Evolutionary conservation across 345 rosid genomes (phyloP).

Genomic region (Eutrema japonicum): DNA sequence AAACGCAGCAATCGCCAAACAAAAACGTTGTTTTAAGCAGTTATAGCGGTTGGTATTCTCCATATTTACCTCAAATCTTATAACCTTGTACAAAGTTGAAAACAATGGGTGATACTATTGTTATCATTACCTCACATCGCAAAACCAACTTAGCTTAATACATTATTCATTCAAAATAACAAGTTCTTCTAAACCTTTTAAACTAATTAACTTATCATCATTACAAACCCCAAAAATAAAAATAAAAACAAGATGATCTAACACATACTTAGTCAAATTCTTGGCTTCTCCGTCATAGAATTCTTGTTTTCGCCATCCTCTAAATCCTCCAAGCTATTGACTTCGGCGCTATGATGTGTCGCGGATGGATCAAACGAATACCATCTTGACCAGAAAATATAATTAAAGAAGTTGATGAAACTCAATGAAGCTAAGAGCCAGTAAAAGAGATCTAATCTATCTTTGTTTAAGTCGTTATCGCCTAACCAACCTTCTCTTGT

Average conservation of each 20-base stretch:
- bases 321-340: slow-evolving; percentile 43
- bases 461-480: slow-evolving; percentile 58
- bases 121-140: slow-evolving; percentile 12
- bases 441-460: slow-evolving; percentile 66
- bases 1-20: not conserved
- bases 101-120: not conserved
- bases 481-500: slow-evolving; percentile 62
- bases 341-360: slow-evolving; percentile 48
- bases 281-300: slow-evolving; percentile 21
- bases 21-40: not conserved
- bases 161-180: slow-evolving; percentile 23
- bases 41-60: slow-evolving; percentile 19
- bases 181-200: slow-evolving; percentile 35
- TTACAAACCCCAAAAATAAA: slow-evolving; percentile 26
- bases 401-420: slow-evolving; percentile 57
- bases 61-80: slow-evolving; percentile 1
- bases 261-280: slow-evolving; percentile 26
- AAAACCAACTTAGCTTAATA: slow-evolving; percentile 34
- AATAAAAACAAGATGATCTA: slow-evolving; percentile 8
- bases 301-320: slow-evolving; percentile 27
- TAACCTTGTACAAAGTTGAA: not conserved
- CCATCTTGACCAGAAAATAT: slow-evolving; percentile 63
- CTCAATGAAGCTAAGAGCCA: slow-evolving; percentile 70
- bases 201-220: slow-evolving; percentile 37
- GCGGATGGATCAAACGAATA: slow-evolving; percentile 54